phyloP scores from a whole-genome alignment of 768 basidiomycete genomes.

The Russula sp. region DNA sequence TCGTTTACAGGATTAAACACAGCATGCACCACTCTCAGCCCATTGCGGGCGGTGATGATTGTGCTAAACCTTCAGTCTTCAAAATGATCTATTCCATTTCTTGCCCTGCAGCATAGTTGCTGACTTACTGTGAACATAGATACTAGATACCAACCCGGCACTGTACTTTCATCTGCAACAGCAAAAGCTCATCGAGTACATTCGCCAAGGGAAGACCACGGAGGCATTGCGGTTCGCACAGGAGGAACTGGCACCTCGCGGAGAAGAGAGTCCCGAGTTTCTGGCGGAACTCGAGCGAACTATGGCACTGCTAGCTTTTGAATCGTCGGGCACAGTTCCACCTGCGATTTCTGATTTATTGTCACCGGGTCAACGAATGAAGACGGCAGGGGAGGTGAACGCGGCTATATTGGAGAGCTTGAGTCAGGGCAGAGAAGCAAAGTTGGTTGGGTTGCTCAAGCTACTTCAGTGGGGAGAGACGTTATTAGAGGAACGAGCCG shows the following conservation, averaged over 20 bases:
- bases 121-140: conserved; percentile 50
- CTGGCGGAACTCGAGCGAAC: conserved; percentile 88
- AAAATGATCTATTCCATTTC: conserved; percentile 57
- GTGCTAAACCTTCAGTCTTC: conserved; percentile 90
- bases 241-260: conserved; percentile 88
- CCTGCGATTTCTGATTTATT: conserved; percentile 72
- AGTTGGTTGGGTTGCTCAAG: conserved; percentile 77
- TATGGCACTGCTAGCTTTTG: conserved; percentile 89
- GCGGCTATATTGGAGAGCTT: conserved; percentile 90
- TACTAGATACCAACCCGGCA: conserved; percentile 91
- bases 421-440: conserved; percentile 91
- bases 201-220: conserved; percentile 72
- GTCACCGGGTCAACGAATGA: conserved; percentile 83
- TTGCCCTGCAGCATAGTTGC: conserved; percentile 4
- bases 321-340: conserved; percentile 58
- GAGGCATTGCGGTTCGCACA: conserved; percentile 92
- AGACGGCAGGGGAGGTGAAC: conserved; percentile 95
- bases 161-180: conserved; percentile 96
- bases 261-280: conserved; percentile 93
- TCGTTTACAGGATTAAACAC: conserved; percentile 67
- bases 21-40: conserved; percentile 99
- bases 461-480: conserved; percentile 87
- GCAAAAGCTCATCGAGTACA: conserved; percentile 92
- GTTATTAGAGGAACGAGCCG: conserved; percentile 69
- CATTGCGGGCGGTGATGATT: conserved; percentile 80